Evolutionary conservation across 176 grass and related monocot genomes (phyloP).

Genomic region (Oryza brachyantha): DNA sequence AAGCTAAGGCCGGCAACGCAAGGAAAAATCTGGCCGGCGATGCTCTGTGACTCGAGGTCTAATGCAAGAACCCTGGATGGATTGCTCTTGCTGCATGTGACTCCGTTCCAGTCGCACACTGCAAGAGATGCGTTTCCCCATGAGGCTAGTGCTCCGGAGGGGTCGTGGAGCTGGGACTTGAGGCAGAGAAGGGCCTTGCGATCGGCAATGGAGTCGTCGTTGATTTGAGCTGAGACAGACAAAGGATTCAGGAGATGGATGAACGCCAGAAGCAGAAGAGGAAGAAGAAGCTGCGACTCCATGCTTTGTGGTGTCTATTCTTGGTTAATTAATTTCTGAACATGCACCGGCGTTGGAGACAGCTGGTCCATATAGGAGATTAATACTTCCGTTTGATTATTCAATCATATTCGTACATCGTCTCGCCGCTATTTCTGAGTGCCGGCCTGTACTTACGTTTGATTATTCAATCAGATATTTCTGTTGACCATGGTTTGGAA

Average conservation of each 20-base stretch:
- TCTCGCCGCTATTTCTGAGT: too few relatives aligned
- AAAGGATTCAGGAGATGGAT: background rate
- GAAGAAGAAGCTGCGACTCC: too few relatives aligned
- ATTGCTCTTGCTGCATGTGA: background rate
- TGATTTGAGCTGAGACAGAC: background rate
- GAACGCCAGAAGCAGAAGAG: background rate
- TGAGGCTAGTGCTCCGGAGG: slow-evolving; percentile 26
- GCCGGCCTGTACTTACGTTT: too few relatives aligned
- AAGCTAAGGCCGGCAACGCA: slow-evolving; percentile 18
- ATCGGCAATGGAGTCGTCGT: background rate
- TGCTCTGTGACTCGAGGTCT: background rate
- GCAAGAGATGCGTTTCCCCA: slow-evolving; percentile 35
- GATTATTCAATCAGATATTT: too few relatives aligned
- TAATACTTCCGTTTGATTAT: too few relatives aligned
- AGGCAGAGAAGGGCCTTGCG: slow-evolving; percentile 37
- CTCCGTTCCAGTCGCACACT: slow-evolving; percentile 47
- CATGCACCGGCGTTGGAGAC: too few relatives aligned
- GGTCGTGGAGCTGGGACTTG: slow-evolving; percentile 29
- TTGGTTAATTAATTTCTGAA: too few relatives aligned
- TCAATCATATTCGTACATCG: too few relatives aligned
- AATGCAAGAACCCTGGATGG: slow-evolving; percentile 7
- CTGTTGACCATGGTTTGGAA: too few relatives aligned
- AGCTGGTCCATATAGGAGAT: too few relatives aligned
- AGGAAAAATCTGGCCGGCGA: slow-evolving; percentile 5
- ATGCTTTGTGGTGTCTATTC: too few relatives aligned